These are phyloP conservation scores for Coemansia sp. DNA, from an alignment of 192 early-diverging fungal species.

Conservation along the genomic window DNA sequence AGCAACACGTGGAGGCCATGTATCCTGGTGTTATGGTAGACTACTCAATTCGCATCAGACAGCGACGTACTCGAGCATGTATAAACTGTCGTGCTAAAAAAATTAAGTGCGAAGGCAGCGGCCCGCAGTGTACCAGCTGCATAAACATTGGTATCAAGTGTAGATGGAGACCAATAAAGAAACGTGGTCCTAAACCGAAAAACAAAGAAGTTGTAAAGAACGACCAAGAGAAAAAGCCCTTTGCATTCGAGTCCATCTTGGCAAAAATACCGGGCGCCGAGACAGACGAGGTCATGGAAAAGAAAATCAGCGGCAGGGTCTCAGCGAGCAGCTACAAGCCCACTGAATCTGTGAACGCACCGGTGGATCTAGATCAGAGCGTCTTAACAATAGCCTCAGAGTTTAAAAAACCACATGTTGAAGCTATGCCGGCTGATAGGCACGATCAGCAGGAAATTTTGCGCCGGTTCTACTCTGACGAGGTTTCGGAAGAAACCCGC, in stretches of 20 bases:
- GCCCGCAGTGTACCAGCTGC: slow-evolving; percentile 29
- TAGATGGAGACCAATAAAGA: slow-evolving; percentile 45
- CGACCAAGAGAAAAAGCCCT: neutral
- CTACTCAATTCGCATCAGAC: slow-evolving; percentile 10
- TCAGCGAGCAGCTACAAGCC: neutral
- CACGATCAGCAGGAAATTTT: slow-evolving; percentile 13
- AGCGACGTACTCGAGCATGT: slow-evolving; percentile 44
- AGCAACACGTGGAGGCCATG: neutral
- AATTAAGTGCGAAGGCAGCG: slow-evolving; percentile 36
- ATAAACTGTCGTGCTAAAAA: slow-evolving; percentile 46
- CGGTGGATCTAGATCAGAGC: neutral
- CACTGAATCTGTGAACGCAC: neutral
- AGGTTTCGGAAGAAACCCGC: slow-evolving; percentile 41
- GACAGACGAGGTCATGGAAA: neutral
- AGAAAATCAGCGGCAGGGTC: neutral
- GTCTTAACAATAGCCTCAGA: neutral
- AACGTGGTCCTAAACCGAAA: slow-evolving; percentile 52
- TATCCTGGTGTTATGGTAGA: slow-evolving; percentile 16
- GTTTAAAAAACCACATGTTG: neutral
- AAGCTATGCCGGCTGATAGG: neutral
- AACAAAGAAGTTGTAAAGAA: slow-evolving; percentile 1
- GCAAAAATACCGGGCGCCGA: neutral
- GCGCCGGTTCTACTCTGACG: slow-evolving; percentile 43
- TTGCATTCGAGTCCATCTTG: neutral
- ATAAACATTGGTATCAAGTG: slow-evolving; percentile 29